Conservation (phyloP, 1,284 basidiomycete species). For the Ceratobasidium sp. region DNA sequence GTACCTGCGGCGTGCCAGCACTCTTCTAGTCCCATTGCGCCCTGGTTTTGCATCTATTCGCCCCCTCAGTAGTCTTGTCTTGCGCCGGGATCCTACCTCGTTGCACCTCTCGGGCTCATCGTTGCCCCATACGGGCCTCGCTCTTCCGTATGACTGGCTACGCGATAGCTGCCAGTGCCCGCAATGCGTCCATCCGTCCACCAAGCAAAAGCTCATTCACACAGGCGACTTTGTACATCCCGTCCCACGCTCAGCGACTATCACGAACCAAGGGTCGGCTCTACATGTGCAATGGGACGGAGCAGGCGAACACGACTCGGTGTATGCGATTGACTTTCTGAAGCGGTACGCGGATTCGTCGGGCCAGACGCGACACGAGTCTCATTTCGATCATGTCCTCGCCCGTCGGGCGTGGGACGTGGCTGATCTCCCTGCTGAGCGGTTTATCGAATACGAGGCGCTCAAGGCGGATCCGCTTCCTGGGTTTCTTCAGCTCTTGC, state of each 20-base stretch:
- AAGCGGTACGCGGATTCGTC: constrained; percentile 62
- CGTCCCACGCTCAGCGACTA: not conserved
- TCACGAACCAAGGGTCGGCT: constrained; percentile 31
- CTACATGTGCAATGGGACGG: constrained; percentile 18
- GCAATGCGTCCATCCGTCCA: constrained; percentile 77
- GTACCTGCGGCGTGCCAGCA: constrained; percentile 15
- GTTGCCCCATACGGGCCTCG: constrained; percentile 28
- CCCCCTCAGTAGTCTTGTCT: not conserved
- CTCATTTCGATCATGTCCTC: constrained; percentile 53
- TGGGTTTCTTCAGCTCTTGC: constrained; percentile 59
- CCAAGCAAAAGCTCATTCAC: constrained; percentile 79
- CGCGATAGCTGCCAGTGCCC: constrained; percentile 70
- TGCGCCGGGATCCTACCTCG: not conserved
- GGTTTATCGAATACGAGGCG: constrained; percentile 17
- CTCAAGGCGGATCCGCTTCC: constrained; percentile 50
- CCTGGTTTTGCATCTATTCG: constrained; percentile 14
- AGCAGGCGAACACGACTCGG: constrained; percentile 60
- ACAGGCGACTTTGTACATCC: constrained; percentile 57
- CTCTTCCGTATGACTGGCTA: constrained; percentile 62
- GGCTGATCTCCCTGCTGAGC: not conserved
- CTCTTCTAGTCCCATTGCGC: constrained; percentile 37
- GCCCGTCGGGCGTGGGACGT: constrained; percentile 59
- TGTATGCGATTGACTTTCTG: constrained; percentile 61
- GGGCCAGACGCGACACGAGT: constrained; percentile 44
- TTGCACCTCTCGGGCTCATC: constrained; percentile 31